Evolutionary conservation across 106 monocot genomes (phyloP), one percentile per base, ranked within the genome.

Genomic region (Acanthochlamys bracteata): DNA sequence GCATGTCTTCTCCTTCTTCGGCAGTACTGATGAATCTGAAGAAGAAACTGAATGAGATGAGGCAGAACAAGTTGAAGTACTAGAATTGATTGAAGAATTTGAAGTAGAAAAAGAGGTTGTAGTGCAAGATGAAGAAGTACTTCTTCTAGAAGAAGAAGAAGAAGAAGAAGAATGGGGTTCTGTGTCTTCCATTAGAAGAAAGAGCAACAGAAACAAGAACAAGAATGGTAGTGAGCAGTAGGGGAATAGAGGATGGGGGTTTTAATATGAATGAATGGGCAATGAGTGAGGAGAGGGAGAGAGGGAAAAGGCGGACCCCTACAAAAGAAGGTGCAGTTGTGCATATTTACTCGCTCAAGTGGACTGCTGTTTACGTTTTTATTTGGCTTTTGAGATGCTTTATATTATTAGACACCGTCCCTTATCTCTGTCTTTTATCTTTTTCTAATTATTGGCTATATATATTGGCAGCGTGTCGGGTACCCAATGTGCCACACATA

Each of bases 91-190:
- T 21, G 24, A 9, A 14, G 70, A 55, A 41, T 53, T 23, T 13
- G 75, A 67, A 49, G 74, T 60, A 17, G 67, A 59, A 17, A 74
- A 65, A 22, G 74, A 55, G 53, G 64, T 45, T 33, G 46, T 47
- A 24, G 19, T n/a, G 20, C n/a, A 9, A 7, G 57, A 41, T 13
- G 53, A 63, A 45, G 68, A 56, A 20, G 54, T 20, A n/a, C n/a
- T n/a, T n/a, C n/a, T n/a, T n/a, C n/a, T n/a, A n/a, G n/a, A n/a
- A 17, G 66, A 27, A 40, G 65, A 16, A 33, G 57, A 1, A 57
- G 45, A 26, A 23, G 49, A 22, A 49, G 24, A 0, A 24, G 53
- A n/a, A 45, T 63, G 43, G n/a, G 22, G 25, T 55, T 60, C 27
- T 47, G 57, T 46, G 1, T 41, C 39, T 45, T 67, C 54, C 55